A percentile compares a stretch with the other conserved stretches of the same genome.
Conservation (phyloP, 768 basidiomycete species). For the Phlebiopsis gigantea region DNA sequence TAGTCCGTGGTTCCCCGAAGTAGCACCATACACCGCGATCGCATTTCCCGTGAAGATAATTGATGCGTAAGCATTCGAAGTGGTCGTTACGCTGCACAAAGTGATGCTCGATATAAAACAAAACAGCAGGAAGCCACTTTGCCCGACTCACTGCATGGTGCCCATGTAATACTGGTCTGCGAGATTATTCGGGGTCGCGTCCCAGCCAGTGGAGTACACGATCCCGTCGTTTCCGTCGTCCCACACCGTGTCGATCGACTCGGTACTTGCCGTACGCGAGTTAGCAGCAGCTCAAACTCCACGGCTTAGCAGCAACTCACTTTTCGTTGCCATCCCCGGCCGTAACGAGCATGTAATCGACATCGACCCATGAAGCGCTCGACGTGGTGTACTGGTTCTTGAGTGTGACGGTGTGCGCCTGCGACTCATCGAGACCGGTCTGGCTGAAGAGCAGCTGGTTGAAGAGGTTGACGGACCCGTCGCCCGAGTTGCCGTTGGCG, state of each 20-base stretch:
- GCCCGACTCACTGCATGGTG: neutral
- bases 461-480: neutral
- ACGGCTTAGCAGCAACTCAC: neutral
- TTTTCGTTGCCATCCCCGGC: neutral
- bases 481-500: constrained; percentile 1
- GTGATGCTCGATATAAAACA: neutral
- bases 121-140: neutral
- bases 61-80: neutral
- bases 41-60: neutral
- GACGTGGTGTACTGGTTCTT: neutral
- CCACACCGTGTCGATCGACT: neutral
- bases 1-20: constrained; percentile 6
- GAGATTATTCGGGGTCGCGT: neutral
- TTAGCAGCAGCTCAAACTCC: neutral
- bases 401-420: neutral
- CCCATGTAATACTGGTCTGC: neutral
- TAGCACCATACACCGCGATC: constrained; percentile 2
- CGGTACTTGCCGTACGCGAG: neutral
- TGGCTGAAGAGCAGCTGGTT: constrained; percentile 1
- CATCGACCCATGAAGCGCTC: neutral
- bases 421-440: neutral
- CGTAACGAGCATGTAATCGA: constrained; percentile 5
- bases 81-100: neutral
- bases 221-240: neutral
- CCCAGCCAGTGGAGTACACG: neutral